Conservation (phyloP, 2,329 filamentous ascomycete species). For the Didymella arachidicola region DNA sequence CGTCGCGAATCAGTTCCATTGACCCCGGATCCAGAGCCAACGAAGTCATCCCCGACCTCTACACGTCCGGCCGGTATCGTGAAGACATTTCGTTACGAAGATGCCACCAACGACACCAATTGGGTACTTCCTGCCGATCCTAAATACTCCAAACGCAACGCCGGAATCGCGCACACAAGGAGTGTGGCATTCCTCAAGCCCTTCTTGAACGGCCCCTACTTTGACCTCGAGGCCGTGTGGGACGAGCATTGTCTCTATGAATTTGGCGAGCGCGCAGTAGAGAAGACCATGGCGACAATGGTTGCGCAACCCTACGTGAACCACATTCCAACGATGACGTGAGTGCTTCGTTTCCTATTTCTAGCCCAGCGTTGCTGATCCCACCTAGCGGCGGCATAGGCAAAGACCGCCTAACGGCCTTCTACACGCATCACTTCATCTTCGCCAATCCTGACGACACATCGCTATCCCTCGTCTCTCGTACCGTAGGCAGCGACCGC, state of each 20-base stretch:
- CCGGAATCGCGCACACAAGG: slow-evolving; percentile 71
- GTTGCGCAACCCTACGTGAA: slow-evolving; percentile 81
- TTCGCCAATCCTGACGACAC: slow-evolving; percentile 75
- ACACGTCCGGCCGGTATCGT: slow-evolving; percentile 22
- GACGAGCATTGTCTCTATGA: slow-evolving; percentile 78
- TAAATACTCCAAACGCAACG: slow-evolving; percentile 58
- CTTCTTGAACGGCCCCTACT: slow-evolving; percentile 68
- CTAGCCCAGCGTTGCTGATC: neutral
- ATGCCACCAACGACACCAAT: slow-evolving; percentile 31
- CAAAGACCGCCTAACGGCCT: slow-evolving; percentile 66
- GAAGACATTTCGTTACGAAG: slow-evolving; percentile 38
- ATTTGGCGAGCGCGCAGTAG: slow-evolving; percentile 72
- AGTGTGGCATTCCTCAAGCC: slow-evolving; percentile 71
- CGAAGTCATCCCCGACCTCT: slow-evolving; percentile 14
- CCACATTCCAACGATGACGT: slow-evolving; percentile 71
- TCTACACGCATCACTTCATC: slow-evolving; percentile 78
- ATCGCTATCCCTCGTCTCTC: slow-evolving; percentile 71
- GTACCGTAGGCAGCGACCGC: slow-evolving; percentile 75
- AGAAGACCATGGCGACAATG: slow-evolving; percentile 82
- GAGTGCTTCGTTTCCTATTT: slow-evolving; percentile 3
- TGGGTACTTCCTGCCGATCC: slow-evolving; percentile 43
- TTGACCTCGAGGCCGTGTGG: slow-evolving; percentile 80
- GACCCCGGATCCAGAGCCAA: slow-evolving; percentile 21
- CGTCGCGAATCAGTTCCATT: slow-evolving; percentile 37
- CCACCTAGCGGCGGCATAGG: slow-evolving; percentile 70